phyloP scores from a whole-genome alignment of 305 asterid genomes.

The Striga hermonthica region DNA sequence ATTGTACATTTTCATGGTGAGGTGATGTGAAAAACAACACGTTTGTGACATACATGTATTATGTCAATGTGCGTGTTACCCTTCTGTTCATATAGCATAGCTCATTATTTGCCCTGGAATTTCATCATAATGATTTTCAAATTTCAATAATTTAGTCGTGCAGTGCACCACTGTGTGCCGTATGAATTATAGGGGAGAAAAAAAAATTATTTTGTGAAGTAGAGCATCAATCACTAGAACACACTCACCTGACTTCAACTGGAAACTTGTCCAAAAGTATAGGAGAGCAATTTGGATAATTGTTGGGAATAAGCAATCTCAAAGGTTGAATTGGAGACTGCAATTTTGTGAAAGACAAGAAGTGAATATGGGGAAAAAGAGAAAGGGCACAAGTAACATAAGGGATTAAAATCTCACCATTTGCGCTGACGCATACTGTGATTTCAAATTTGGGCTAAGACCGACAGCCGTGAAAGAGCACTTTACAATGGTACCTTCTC shows the following conservation, averaged over 20 bases:
- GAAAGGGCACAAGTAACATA: conserved; percentile 16
- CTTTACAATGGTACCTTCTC: conserved; percentile 82
- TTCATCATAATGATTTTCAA: conserved; percentile 20
- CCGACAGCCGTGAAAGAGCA: conserved; percentile 87
- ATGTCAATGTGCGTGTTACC: no score
- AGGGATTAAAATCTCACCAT: conserved; percentile 55
- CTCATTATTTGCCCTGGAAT: conserved; percentile 6
- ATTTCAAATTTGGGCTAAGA: conserved; percentile 78
- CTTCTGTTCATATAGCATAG: no score
- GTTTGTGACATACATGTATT: no score
- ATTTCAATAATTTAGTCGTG: not conserved
- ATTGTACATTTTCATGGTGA: no score
- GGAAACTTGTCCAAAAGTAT: conserved; percentile 88
- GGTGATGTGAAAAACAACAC: no score
- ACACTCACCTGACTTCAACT: conserved; percentile 73
- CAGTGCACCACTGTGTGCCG: not conserved
- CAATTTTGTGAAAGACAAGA: conserved; percentile 33
- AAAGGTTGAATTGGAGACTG: conserved; percentile 96
- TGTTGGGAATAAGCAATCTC: conserved; percentile 71
- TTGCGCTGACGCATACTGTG: conserved; percentile 91
- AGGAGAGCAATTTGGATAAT: conserved; percentile 86
- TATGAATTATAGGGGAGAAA: conserved; percentile 10
- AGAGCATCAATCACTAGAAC: not conserved
- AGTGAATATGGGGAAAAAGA: conserved; percentile 26
- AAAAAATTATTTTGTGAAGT: no score